These are phyloP conservation scores for Tetrapisispora pingtungensis DNA, from an alignment of 805 yeast species.

Conservation along the genomic window DNA sequence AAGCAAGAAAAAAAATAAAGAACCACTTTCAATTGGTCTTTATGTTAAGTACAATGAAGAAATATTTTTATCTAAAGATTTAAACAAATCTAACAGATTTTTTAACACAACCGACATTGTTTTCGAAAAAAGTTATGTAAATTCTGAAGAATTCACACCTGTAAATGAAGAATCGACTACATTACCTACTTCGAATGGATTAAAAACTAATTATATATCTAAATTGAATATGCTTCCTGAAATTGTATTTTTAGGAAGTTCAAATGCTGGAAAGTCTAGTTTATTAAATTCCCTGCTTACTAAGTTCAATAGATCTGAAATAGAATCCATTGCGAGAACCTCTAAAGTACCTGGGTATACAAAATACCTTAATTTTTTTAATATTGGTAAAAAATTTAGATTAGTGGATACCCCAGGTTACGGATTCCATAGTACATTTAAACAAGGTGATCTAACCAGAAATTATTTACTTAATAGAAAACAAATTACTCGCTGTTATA, in stretches of 20 bases:
- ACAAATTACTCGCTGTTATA: conserved; percentile 46
- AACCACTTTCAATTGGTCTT: background rate
- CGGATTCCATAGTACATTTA: conserved; percentile 54
- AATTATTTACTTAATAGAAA: conserved; percentile 49
- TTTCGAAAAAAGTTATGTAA: conserved; percentile 45
- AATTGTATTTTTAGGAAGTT: conserved; percentile 64
- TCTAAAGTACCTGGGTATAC: conserved; percentile 49
- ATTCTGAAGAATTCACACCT: background rate
- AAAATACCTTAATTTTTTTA: conserved; percentile 59
- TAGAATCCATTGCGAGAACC: conserved; percentile 39
- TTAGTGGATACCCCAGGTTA: conserved; percentile 87
- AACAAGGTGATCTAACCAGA: conserved; percentile 62
- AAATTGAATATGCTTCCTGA: conserved; percentile 41
- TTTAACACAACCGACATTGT: conserved; percentile 38
- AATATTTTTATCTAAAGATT: conserved; percentile 4
- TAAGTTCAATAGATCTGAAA: conserved; percentile 24
- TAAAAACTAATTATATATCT: too few relatives aligned
- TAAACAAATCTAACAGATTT: conserved; percentile 29
- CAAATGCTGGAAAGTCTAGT: conserved; percentile 83
- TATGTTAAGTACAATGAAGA: background rate
- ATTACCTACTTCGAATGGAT: too few relatives aligned
- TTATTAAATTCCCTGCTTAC: conserved; percentile 53
- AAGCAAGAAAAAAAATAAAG: background rate
- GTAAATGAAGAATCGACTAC: too few relatives aligned
- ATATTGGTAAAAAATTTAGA: conserved; percentile 51